Percentiles rank a stretch among this genome's conserved stretches.
Conservation (phyloP, 352 stramenopile genomes). For the Pythium periplocum region DNA sequence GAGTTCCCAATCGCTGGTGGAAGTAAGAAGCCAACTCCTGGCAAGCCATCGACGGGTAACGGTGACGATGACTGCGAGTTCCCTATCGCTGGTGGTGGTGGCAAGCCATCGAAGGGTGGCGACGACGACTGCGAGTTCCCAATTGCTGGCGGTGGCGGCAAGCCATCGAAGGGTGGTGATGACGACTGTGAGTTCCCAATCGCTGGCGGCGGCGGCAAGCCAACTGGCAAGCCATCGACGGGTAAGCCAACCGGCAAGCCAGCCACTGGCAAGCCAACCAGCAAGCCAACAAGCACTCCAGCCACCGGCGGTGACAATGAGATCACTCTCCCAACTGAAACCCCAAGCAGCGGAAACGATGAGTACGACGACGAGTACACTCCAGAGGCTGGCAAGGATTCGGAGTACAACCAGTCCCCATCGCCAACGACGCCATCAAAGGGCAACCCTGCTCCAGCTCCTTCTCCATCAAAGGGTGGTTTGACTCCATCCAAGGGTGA, state of each 20-base stretch:
- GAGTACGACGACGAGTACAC: too few species aligned
- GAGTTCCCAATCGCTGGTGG: conserved; percentile 12
- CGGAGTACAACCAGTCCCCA: too few species aligned
- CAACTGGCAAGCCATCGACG: neutral
- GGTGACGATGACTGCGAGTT: conserved; percentile 2
- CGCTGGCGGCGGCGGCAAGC: neutral
- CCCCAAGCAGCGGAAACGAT: too few species aligned
- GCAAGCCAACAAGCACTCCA: too few species aligned
- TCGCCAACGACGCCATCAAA: too few species aligned
- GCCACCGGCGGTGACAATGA: too few species aligned
- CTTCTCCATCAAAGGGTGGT: neutral
- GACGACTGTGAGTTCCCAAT: conserved; percentile 4
- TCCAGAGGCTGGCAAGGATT: too few species aligned
- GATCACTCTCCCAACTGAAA: too few species aligned
- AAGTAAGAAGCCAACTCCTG: neutral
- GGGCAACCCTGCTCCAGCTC: conserved; percentile 8
- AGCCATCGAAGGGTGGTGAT: neutral
- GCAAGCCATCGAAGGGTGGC: conserved; percentile 11
- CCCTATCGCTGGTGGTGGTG: neutral
- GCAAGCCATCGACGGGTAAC: neutral
- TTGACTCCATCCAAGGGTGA: neutral
- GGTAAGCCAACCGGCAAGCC: neutral
- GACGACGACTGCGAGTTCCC: conserved; percentile 21
- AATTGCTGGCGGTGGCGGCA: conserved; percentile 3
- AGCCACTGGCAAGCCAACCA: conserved; percentile 4